Conservation (phyloP, 345 rosid species). For the Camelina neglecta region DNA sequence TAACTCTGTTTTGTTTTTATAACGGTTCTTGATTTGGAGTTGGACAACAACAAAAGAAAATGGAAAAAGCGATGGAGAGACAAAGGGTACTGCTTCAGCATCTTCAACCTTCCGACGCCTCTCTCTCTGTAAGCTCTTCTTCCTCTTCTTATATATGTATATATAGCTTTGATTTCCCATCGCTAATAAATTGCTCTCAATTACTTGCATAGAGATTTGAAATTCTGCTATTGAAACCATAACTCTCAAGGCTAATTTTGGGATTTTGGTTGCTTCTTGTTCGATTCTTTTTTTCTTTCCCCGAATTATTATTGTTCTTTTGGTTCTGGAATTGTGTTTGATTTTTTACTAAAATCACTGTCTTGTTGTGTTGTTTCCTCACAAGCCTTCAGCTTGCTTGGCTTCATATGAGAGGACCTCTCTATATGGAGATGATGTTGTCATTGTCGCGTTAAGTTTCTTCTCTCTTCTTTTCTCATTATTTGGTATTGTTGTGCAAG, state of each 20-base stretch:
- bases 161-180: neutral
- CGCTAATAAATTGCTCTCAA: slow-evolving; percentile 1
- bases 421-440: slow-evolving; percentile 81
- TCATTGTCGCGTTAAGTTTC: slow-evolving; percentile 82
- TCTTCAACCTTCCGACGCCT: slow-evolving; percentile 3
- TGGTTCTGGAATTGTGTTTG: neutral
- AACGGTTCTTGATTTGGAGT: neutral
- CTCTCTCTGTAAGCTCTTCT: slow-evolving; percentile 7
- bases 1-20: too few relatives aligned
- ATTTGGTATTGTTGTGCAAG: neutral
- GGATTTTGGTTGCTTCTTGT: neutral
- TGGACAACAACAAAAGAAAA: neutral
- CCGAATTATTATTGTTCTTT: neutral
- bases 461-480: neutral
- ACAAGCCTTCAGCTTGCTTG: slow-evolving; percentile 72
- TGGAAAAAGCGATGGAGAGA: slow-evolving; percentile 18
- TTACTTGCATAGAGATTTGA: neutral
- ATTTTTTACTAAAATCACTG: neutral
- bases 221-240: neutral
- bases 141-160: neutral
- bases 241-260: neutral
- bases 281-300: neutral
- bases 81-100: neutral
- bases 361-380: neutral
- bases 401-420: slow-evolving; percentile 78